phyloP scores from a whole-genome alignment of 73 alveolate genomes.

The Paramecium biaurelia region DNA sequence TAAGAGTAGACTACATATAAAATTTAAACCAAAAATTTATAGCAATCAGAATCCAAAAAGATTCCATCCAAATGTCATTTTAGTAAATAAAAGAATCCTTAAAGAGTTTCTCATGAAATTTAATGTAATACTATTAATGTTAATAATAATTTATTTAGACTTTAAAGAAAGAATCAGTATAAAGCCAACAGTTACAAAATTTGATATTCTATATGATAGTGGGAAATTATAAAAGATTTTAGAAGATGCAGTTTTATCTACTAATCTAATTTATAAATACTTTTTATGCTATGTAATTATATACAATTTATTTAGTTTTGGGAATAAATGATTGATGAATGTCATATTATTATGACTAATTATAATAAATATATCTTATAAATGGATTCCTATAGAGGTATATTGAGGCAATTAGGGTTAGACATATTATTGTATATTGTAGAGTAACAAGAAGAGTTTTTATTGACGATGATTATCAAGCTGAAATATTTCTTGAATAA shows the following conservation, averaged over 20 bases:
- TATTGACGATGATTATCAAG: slow-evolving; percentile 24
- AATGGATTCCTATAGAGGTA: not conserved
- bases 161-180: not conserved
- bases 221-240: not conserved
- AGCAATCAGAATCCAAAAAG: not conserved
- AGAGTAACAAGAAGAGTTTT: not conserved
- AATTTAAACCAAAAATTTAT: not conserved
- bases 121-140: not conserved
- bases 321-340: not conserved
- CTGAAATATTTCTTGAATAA: not conserved
- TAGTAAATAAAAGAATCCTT: not conserved
- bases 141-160: not conserved
- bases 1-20: not conserved
- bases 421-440: not conserved
- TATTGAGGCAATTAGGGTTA: not conserved
- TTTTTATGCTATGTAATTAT: not conserved
- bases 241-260: not conserved
- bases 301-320: not conserved
- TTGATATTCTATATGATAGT: not conserved
- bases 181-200: not conserved
- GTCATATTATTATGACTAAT: not conserved
- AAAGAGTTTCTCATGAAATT: slow-evolving; percentile 5
- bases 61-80: not conserved
- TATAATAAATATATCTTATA: not conserved
- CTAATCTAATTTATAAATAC: not conserved